A percentile compares a stretch with the other conserved stretches of the same genome.
phyloP scores from a whole-genome alignment of 345 rosid genomes.

The Diplotaxis tenuifolia region DNA sequence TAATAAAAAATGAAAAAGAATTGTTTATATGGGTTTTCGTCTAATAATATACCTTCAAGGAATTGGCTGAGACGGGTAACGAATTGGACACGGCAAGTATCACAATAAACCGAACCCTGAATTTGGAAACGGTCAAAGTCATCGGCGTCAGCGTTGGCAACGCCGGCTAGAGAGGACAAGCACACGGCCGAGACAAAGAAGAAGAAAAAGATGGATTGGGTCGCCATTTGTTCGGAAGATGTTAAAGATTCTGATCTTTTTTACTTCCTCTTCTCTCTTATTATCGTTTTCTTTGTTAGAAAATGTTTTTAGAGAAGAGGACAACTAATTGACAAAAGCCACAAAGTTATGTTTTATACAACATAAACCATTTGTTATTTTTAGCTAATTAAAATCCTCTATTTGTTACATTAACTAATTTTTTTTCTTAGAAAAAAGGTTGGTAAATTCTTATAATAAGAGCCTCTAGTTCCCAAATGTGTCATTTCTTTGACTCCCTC shows the following conservation, averaged over 20 bases:
- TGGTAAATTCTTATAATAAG: slow-evolving; percentile 4
- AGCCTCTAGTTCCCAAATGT: slow-evolving; percentile 12
- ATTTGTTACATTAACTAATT: slow-evolving; percentile 11
- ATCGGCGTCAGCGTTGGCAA: slow-evolving; percentile 31
- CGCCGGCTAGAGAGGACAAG: slow-evolving; percentile 39
- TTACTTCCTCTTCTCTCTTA: slow-evolving; percentile 25
- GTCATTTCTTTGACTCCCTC: not conserved
- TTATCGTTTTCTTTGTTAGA: not conserved
- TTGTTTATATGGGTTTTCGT: not conserved
- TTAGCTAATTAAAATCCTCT: slow-evolving; percentile 12
- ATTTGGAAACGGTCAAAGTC: slow-evolving; percentile 38
- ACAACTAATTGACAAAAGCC: slow-evolving; percentile 28
- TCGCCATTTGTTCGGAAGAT: slow-evolving; percentile 28
- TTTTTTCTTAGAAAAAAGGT: not conserved
- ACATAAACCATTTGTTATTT: slow-evolving; percentile 1
- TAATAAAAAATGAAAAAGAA: too few relatives aligned
- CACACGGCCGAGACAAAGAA: slow-evolving; percentile 48
- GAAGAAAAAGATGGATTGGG: slow-evolving; percentile 29
- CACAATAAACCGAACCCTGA: slow-evolving; percentile 58
- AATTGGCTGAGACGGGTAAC: slow-evolving; percentile 45
- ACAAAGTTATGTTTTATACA: slow-evolving; percentile 28
- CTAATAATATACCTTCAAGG: slow-evolving; percentile 38
- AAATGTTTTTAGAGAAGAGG: slow-evolving; percentile 28
- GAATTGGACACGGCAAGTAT: slow-evolving; percentile 65
- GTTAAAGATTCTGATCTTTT: slow-evolving; percentile 1